Evolutionary conservation across 2,329 filamentous ascomycete species (phyloP).

Genomic region (Colletotrichum sp.): DNA sequence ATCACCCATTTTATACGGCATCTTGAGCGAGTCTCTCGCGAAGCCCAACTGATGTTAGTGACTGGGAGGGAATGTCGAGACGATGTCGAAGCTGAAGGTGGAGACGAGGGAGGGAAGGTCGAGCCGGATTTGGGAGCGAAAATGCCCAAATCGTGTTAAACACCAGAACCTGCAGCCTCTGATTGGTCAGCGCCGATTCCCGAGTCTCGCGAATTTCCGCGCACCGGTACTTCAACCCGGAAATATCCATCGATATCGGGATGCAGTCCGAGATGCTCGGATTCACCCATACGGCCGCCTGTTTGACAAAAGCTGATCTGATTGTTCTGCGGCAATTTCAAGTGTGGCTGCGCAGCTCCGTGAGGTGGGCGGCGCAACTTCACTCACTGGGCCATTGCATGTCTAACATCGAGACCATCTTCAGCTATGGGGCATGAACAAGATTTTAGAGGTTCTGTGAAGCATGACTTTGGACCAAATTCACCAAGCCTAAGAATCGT

Average conservation of each 20-base stretch:
- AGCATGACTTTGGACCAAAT: not conserved
- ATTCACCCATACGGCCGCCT: not conserved
- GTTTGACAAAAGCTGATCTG: not conserved
- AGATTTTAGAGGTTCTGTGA: not conserved
- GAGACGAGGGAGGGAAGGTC: not conserved
- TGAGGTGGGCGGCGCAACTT: not conserved
- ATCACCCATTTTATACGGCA: not conserved
- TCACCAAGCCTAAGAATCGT: not conserved
- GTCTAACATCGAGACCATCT: not conserved
- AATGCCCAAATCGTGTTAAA: not conserved
- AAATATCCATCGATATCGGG: not conserved
- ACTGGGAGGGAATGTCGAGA: not conserved
- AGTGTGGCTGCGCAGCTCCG: not conserved
- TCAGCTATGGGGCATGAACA: not conserved
- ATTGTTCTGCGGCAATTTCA: not conserved
- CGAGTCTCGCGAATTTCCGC: not conserved
- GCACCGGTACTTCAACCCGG: not conserved
- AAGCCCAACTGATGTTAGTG: not conserved
- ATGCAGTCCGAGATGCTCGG: not conserved
- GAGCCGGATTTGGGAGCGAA: not conserved
- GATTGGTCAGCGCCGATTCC: not conserved
- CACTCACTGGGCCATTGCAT: not conserved
- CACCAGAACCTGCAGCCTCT: not conserved
- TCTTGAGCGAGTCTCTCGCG: not conserved
- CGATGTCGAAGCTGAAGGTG: not conserved